A percentile compares a stretch with the other conserved stretches of the same genome.
Evolutionary conservation across 352 stramenopile species (phyloP).

Genomic region (Globisporangium canariense): DNA sequence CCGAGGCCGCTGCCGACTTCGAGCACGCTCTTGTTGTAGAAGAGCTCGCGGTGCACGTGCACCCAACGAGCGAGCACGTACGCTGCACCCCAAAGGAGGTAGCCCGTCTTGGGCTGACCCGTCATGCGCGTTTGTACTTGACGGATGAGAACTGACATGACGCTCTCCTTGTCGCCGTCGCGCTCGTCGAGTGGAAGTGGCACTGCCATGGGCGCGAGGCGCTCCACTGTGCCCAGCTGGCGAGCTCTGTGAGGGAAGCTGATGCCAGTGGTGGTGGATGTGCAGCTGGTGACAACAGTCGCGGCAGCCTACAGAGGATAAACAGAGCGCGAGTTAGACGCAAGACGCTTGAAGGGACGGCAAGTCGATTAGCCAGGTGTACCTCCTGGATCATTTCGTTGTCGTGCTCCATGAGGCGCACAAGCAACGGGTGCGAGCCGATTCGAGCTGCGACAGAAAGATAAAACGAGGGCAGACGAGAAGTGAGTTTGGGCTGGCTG

Average conservation of each 20-base stretch:
- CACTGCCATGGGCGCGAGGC: constrained; percentile 47
- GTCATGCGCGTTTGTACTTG: constrained; percentile 83
- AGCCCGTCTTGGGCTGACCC: constrained; percentile 82
- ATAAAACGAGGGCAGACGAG: not conserved
- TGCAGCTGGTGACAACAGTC: constrained; percentile 64
- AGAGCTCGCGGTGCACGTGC: constrained; percentile 72
- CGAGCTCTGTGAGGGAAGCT: constrained; percentile 64
- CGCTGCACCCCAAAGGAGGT: constrained; percentile 78
- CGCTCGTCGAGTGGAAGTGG: constrained; percentile 60
- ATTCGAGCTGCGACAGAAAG: constrained; percentile 37
- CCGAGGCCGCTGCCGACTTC: constrained; percentile 84
- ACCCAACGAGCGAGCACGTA: constrained; percentile 82
- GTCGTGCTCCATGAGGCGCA: constrained; percentile 79
- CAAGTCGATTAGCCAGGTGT: not conserved
- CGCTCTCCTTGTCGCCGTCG: constrained; percentile 30
- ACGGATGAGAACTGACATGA: constrained; percentile 64
- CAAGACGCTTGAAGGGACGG: not conserved
- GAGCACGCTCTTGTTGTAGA: constrained; percentile 64
- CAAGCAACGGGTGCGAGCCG: constrained; percentile 56
- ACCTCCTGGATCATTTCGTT: constrained; percentile 76
- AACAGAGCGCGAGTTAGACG: not conserved
- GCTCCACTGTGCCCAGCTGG: constrained; percentile 57
- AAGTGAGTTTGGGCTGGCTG: not conserved
- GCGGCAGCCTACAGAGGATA: constrained; percentile 41
- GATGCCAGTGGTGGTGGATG: constrained; percentile 55